These are phyloP conservation scores for Ascoidea rubescens DNA, from an alignment of 805 yeast species.

Conservation along the genomic window DNA sequence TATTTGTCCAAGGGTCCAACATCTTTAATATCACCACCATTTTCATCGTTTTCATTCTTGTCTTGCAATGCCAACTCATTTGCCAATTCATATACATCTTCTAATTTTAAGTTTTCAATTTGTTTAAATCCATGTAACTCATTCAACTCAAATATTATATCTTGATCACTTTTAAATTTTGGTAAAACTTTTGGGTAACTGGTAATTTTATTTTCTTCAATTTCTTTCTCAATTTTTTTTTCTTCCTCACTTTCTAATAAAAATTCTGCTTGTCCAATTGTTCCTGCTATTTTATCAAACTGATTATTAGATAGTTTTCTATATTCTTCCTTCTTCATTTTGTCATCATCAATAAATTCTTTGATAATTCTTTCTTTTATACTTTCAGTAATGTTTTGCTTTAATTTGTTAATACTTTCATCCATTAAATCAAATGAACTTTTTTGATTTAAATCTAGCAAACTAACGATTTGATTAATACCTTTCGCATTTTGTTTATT, in stretches of 20 bases:
- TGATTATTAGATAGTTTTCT: not conserved
- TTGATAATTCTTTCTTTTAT: no score
- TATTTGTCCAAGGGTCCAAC: not conserved
- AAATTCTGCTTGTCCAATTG: not conserved
- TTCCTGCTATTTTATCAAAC: not conserved
- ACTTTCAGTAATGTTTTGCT: no score
- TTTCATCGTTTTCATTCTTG: not conserved
- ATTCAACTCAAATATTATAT: not conserved
- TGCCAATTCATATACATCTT: not conserved
- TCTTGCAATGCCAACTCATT: not conserved
- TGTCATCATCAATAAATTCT: not conserved
- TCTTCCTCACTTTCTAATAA: not conserved
- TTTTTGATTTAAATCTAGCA: no score
- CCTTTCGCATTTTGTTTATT: no score
- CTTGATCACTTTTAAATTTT: not conserved
- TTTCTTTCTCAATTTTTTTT: not conserved
- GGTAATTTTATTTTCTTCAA: not conserved
- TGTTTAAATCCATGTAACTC: not conserved
- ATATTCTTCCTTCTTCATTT: not conserved
- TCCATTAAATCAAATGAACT: no score
- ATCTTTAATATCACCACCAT: not conserved
- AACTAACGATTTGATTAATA: no score
- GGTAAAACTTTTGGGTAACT: not conserved
- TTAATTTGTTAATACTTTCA: no score
- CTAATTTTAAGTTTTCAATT: not conserved